Base-by-base conservation (phyloP, 2,329 filamentous ascomycete species). In the Zalaria obscura region DNA sequence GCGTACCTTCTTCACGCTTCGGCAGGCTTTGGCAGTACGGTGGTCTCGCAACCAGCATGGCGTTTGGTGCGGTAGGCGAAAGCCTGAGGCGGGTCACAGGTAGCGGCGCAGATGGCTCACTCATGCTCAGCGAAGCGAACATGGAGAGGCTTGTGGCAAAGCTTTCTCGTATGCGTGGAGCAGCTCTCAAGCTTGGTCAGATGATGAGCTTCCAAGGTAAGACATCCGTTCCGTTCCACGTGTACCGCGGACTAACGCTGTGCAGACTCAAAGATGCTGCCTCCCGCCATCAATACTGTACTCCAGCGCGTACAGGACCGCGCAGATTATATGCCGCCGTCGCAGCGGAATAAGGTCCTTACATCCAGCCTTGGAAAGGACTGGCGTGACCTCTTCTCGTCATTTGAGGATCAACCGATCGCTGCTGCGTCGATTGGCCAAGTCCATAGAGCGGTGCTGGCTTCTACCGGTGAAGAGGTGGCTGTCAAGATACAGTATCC, bases 401-500 rank as follows among this genome's bases (percentile, higher is more conserved):
- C 79, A 4, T 98, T 98, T 52, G 83, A 93, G 34, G 91, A 96
- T 49, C 80, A 80, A 45, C 91, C 91, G 1, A 84, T 98, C 45
- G 91, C 93, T 1, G 91, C 91, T 1, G 91, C 91, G 3, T 96
- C 91, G 0, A 98, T 98, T 44, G 91, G 93, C 0, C 91, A 98
- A 58, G 91, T 98, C 0, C 91, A 98, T 63, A 78, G 79, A 45
- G 91, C 87, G 3, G 76, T 78, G 0, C 69, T 98, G 18, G 81
- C 79, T 52, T 80, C 80, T 3, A 87, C 73, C 34, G 80, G 80
- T 33, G 71, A 79, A 48, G 69, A 72, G 35, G 91, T 98, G 0
- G 91, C 91, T 3, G 88, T 98, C 55, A 98, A 98, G 62, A 80
- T 98, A 6, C 91, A 98, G 61, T 98, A 98, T 53, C 91, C 91